Evolutionary conservation across 352 stramenopile species (phyloP).

Genomic region (Saprolegnia diclina): DNA sequence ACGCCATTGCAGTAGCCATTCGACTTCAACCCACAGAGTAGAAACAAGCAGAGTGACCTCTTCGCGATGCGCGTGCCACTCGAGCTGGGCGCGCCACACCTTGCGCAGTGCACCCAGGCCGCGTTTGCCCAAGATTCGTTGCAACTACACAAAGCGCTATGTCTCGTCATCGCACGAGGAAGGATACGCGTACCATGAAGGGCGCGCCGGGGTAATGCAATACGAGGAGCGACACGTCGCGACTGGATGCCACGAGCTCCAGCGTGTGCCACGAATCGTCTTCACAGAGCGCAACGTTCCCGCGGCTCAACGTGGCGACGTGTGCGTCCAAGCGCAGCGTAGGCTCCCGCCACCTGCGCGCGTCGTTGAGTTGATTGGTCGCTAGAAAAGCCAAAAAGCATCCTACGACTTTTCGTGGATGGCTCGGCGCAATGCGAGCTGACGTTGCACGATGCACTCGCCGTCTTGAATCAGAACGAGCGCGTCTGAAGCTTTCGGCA

Average conservation of each 20-base stretch:
- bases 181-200: constrained; percentile 6
- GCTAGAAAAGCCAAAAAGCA: neutral
- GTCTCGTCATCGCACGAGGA: no score
- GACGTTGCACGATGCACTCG: constrained; percentile 9
- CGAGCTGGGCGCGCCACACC: constrained; percentile 12
- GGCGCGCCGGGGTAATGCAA: constrained; percentile 7
- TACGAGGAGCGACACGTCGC: neutral
- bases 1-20: neutral
- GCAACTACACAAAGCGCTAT: constrained; percentile 1
- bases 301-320: constrained; percentile 12
- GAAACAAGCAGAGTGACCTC: constrained; percentile 12
- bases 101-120: constrained; percentile 9
- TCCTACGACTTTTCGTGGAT: constrained; percentile 11
- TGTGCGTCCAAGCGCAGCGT: constrained; percentile 11
- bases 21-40: no score
- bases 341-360: constrained; percentile 9
- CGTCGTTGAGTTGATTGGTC: neutral
- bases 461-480: constrained; percentile 16
- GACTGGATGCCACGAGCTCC: constrained; percentile 2
- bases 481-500: neutral
- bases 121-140: constrained; percentile 22
- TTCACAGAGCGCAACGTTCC: constrained; percentile 20
- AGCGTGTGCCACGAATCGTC: constrained; percentile 13
- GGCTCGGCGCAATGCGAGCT: neutral
- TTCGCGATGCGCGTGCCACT: constrained; percentile 6